phyloP scores from a whole-genome alignment of 495 filamentous ascomycete genomes.

The Daldinia grandis region DNA sequence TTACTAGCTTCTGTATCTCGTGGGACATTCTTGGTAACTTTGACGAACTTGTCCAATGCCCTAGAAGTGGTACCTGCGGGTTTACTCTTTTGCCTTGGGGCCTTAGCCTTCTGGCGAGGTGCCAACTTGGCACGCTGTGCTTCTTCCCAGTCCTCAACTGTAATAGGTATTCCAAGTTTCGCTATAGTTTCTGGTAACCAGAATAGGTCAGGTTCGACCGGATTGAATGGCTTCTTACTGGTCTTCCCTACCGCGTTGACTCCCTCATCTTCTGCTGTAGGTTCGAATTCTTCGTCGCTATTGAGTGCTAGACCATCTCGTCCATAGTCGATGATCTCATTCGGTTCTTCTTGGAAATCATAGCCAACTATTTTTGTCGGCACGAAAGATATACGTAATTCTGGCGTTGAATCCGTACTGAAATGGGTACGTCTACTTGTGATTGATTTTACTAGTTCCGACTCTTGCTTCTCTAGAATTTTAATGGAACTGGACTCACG shows the following conservation, averaged over 20 bases:
- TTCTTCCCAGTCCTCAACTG: slow-evolving; percentile 81
- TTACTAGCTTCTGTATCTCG: slow-evolving; percentile 8
- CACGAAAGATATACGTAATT: slow-evolving; percentile 79
- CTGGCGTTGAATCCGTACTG: slow-evolving; percentile 75
- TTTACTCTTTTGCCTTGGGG: slow-evolving; percentile 43
- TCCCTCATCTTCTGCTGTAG: slow-evolving; percentile 57
- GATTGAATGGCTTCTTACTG: slow-evolving; percentile 65
- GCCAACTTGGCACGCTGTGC: slow-evolving; percentile 59
- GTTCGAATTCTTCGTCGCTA: slow-evolving; percentile 64
- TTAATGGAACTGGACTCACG: slow-evolving; percentile 46
- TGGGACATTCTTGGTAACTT: slow-evolving; percentile 47
- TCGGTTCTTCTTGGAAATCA: slow-evolving; percentile 73
- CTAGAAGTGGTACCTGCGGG: slow-evolving; percentile 38
- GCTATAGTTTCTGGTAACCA: slow-evolving; percentile 82
- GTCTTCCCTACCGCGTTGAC: slow-evolving; percentile 36
- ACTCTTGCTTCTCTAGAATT: slow-evolving; percentile 55
- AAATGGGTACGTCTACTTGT: slow-evolving; percentile 72
- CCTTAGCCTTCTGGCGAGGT: slow-evolving; percentile 41
- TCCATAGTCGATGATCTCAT: slow-evolving; percentile 61
- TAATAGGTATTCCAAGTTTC: slow-evolving; percentile 72
- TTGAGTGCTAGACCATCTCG: slow-evolving; percentile 61
- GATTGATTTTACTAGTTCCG: slow-evolving; percentile 64
- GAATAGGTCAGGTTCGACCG: slow-evolving; percentile 71
- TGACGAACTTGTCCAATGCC: slow-evolving; percentile 51
- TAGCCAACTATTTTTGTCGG: slow-evolving; percentile 80